These are phyloP conservation scores for Scutellaria galericulata DNA, from an alignment of 257 asterid species.

Conservation along the genomic window DNA sequence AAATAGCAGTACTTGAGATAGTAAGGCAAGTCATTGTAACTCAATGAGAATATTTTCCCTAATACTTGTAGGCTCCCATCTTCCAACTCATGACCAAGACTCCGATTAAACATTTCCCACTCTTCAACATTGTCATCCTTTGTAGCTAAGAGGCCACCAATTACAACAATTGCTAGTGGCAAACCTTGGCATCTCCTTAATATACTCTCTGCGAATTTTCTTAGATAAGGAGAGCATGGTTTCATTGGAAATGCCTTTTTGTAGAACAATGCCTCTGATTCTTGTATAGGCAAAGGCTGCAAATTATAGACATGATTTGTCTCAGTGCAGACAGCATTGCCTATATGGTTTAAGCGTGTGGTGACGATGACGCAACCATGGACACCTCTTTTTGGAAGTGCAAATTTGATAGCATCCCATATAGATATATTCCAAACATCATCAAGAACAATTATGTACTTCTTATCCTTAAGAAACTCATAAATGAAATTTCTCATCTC, in stretches of 20 bases:
- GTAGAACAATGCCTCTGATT: conserved; percentile 3
- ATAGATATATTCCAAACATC: conserved; percentile 20
- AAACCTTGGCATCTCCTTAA: conserved; percentile 26
- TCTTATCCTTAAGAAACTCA: conserved; percentile 13
- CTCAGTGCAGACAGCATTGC: conserved; percentile 10
- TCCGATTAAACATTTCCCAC: conserved; percentile 22
- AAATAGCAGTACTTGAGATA: conserved; percentile 27
- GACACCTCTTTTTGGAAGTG: conserved; percentile 2
- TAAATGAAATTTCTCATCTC: conserved; percentile 25
- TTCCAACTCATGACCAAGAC: conserved; percentile 13
- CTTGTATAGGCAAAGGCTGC: not conserved
- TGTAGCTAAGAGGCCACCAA: conserved; percentile 31
- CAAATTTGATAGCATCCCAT: conserved; percentile 23
- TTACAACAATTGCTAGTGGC: conserved; percentile 34
- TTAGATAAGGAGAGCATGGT: conserved; percentile 16
- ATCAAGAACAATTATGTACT: conserved; percentile 9
- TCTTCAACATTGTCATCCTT: conserved; percentile 20
- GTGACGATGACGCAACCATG: conserved; percentile 23
- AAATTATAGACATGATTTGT: conserved; percentile 13
- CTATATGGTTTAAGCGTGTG: conserved; percentile 20
- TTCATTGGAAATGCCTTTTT: conserved; percentile 18
- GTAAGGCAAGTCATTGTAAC: conserved; percentile 20
- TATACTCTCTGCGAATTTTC: not conserved
- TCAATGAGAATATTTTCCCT: conserved; percentile 11
- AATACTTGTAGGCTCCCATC: conserved; percentile 16